A percentile compares a stretch with the other conserved stretches of the same genome.
Conservation (phyloP, 2,329 filamentous ascomycete genomes). For the Ophiostoma quercus region DNA sequence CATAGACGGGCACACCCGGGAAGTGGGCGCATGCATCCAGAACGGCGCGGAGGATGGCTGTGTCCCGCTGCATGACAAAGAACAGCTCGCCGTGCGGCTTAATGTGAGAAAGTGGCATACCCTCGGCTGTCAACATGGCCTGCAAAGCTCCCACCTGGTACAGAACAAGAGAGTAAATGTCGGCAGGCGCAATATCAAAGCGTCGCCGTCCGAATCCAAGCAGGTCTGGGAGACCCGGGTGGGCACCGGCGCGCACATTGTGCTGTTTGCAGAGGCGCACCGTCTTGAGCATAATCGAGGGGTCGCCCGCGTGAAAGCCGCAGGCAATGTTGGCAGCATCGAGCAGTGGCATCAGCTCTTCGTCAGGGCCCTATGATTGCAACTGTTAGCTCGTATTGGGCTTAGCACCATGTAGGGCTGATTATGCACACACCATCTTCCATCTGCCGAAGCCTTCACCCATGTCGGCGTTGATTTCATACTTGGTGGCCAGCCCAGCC, state of each 20-base stretch:
- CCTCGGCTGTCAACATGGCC: constrained; percentile 53
- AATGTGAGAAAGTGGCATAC: constrained; percentile 53
- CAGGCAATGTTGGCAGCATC: constrained; percentile 58
- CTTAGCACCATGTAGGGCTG: not conserved
- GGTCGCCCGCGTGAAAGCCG: constrained; percentile 56
- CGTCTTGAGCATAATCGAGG: constrained; percentile 59
- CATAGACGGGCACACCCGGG: constrained; percentile 12
- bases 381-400: constrained; percentile 1
- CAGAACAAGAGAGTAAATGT: constrained; percentile 52
- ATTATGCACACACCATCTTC: constrained; percentile 27
- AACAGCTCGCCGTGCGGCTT: constrained; percentile 48
- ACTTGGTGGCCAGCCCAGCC: constrained; percentile 4
- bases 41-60: constrained; percentile 15
- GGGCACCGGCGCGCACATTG: constrained; percentile 54
- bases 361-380: constrained; percentile 46
- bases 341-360: constrained; percentile 54
- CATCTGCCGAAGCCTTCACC: constrained; percentile 45
- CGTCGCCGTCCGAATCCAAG: constrained; percentile 60
- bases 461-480: constrained; percentile 41
- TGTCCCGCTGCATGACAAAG: constrained; percentile 18
- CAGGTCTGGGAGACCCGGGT: constrained; percentile 60
- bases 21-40: constrained; percentile 15
- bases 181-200: constrained; percentile 53
- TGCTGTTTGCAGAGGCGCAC: constrained; percentile 54
- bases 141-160: constrained; percentile 62